Base-by-base conservation (phyloP, 2,329 filamentous ascomycete species). In the Aspergillus phoenicis region DNA sequence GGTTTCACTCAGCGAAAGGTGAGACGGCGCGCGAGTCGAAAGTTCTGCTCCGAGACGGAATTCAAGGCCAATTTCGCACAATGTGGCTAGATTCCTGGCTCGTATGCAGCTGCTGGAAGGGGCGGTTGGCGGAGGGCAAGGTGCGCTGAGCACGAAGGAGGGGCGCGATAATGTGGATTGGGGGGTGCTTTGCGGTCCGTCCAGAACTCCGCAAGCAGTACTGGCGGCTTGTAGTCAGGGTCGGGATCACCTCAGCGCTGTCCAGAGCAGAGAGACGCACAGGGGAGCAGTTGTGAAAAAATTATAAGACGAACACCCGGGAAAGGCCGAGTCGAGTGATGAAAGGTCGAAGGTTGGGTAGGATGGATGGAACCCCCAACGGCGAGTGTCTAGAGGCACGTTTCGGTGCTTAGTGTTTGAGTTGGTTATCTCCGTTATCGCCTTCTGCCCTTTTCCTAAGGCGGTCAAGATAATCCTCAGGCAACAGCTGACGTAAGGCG, bases 361-460 rank as follows among this genome's bases (percentile, higher is more conserved):
- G 30, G 15, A 57, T 33, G 30, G 47, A 8, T 33, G 30, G 38
- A 30, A 24, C 36, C 55, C 52, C 56, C 11, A 26, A 51, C 24
- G 47, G 17, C n/a, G 47, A 24, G 33, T 36, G 33, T 36, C 33
- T 36, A 36, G 33, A 49, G 43, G 55, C 11, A 39, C 52, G 53
- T 56, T 38, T 26, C 20, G 11, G 20, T 60, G 61, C 57, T 62
- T 60, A 62, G 57, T 62, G 61, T 60, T 54, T 38, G 22, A 26
- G 36, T 43, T 30, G n/a, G 30, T 61, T 66, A 66, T 64, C 62
- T 66, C 64, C 64, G 64, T 66, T 66, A 66, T 66, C 62, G 56
- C 64, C 62, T 58, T 45, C 20, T 36, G 33, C 33, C 33, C 5
- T 36, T 36, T 36, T 36, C 33, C 33, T 4, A 41, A 52, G 61